Evolutionary conservation across 2,329 filamentous ascomycete genomes (phyloP).

Genomic region (Rhynchosporium agropyri): DNA sequence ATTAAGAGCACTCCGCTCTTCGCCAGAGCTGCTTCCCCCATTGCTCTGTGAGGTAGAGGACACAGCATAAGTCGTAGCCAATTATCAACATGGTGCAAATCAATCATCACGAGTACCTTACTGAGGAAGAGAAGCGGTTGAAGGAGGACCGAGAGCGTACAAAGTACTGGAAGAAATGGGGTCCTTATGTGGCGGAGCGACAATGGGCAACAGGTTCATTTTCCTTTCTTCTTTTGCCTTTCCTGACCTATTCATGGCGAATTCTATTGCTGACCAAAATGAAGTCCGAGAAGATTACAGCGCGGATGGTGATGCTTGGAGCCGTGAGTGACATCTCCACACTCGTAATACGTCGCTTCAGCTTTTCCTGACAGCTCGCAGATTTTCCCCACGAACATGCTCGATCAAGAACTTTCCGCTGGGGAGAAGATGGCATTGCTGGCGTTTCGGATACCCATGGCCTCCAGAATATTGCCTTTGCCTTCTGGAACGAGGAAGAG

Average conservation of each 20-base stretch:
- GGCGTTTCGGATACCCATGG: constrained; percentile 93
- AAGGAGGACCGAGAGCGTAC: constrained; percentile 79
- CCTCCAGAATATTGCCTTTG: constrained; percentile 88
- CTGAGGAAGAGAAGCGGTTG: constrained; percentile 87
- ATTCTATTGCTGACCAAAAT: background rate
- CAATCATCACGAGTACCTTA: constrained; percentile 84
- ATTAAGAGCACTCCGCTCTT: background rate
- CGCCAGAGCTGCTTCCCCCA: background rate
- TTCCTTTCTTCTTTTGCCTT: background rate
- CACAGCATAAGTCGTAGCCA: background rate
- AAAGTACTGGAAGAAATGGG: constrained; percentile 99
- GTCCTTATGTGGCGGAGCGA: constrained; percentile 87
- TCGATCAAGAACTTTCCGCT: constrained; percentile 84
- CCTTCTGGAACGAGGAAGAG: constrained; percentile 98
- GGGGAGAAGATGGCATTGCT: constrained; percentile 96
- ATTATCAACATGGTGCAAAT: constrained; percentile 76
- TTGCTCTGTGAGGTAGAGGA: background rate
- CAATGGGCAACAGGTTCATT: constrained; percentile 87
- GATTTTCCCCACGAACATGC: constrained; percentile 95
- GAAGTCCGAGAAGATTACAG: constrained; percentile 88
- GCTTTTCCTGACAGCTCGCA: constrained; percentile 46
- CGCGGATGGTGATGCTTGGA: constrained; percentile 92
- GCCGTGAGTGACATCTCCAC: constrained; percentile 63
- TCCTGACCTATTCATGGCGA: background rate
- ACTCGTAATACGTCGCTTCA: background rate